Evolutionary conservation across 306 rosid species (phyloP), one percentile per base, ranked within the genome.

Genomic region (Inga oerstediana): DNA sequence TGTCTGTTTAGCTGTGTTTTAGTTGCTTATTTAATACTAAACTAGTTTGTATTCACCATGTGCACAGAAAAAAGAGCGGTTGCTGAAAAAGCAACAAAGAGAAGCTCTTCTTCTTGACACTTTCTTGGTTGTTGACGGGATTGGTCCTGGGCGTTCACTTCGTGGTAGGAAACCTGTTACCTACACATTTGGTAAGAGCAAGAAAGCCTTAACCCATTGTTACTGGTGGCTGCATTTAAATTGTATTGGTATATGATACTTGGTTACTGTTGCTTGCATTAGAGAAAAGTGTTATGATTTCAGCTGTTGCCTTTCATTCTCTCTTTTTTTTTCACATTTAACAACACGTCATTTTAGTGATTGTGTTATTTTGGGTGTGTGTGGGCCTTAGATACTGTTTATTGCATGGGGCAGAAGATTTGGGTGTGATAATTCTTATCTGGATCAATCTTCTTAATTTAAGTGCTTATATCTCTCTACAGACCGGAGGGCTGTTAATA

Each of bases 141-240:
- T 93, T 87, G 98, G 83, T 79, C 89, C 94, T 7, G 98, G 98
- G 79, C 98, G 98, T 79, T 93, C 98, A 79, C 98, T 95, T 74
- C 98, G 98, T 80, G 98, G 90, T 84, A 88, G 98, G 84, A 95
- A 93, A 83, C 97, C 92, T 30, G 98, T 95, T 81, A 95, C 98
- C 61, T 95, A 95, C 85, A 95, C 98, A 65, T 95, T 93, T 75
- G 98, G 98, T 95, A 83, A 88, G 96, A 70, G 61, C 74, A 69
- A 77, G 64, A 74, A 76, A 65, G 16, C 45, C 54, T 76, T 32
- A 75, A n/a, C 43, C 49, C 48, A 6, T 74, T 67, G 20, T 74
- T 32, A 56, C 66, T 32, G 17, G 84, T 51, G 61, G 77, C 30
- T 27, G 13, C 39, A 27, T 86, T 74, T 46, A 10, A 16, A 11